Conservation (phyloP, 2,329 filamentous ascomycete species). For the Phyllosticta citriasiana region DNA sequence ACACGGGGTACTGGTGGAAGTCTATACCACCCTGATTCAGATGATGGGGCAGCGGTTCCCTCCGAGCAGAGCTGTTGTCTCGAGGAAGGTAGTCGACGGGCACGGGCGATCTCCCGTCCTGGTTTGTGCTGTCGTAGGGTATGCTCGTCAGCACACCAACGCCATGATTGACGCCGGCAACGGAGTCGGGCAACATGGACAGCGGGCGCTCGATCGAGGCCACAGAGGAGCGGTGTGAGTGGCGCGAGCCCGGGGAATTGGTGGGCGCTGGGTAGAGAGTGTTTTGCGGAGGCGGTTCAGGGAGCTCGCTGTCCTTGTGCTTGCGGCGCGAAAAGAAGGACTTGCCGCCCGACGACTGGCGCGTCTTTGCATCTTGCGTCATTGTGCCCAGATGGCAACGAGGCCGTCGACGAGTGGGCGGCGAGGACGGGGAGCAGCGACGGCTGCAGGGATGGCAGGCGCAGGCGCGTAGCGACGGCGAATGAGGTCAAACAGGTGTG, state of each 20-base stretch:
- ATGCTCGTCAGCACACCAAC: slow-evolving; percentile 81
- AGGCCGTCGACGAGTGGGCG: neutral
- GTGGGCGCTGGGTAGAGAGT: slow-evolving; percentile 48
- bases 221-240: slow-evolving; percentile 43
- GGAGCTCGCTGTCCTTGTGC: slow-evolving; percentile 57
- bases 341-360: slow-evolving; percentile 70
- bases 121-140: slow-evolving; percentile 63
- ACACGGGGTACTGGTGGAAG: slow-evolving; percentile 80
- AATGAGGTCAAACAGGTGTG: neutral
- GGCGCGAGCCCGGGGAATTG: slow-evolving; percentile 62
- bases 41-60: slow-evolving; percentile 72
- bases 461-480: neutral
- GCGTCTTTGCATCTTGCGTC: slow-evolving; percentile 52
- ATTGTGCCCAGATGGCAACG: neutral
- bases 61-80: slow-evolving; percentile 50
- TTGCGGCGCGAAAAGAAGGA: slow-evolving; percentile 77
- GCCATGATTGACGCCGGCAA: slow-evolving; percentile 51
- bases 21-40: slow-evolving; percentile 68
- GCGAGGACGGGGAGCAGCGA: slow-evolving; percentile 4
- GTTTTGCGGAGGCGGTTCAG: slow-evolving; percentile 41
- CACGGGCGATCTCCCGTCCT: slow-evolving; percentile 60
- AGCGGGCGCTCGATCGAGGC: slow-evolving; percentile 60
- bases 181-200: slow-evolving; percentile 43
- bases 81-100: slow-evolving; percentile 64
- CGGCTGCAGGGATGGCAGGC: neutral